Percentiles rank a stretch among this genome's conserved stretches.
These are phyloP conservation scores for Yarrowia hollandica DNA, from an alignment of 805 yeast species.

Conservation along the genomic window DNA sequence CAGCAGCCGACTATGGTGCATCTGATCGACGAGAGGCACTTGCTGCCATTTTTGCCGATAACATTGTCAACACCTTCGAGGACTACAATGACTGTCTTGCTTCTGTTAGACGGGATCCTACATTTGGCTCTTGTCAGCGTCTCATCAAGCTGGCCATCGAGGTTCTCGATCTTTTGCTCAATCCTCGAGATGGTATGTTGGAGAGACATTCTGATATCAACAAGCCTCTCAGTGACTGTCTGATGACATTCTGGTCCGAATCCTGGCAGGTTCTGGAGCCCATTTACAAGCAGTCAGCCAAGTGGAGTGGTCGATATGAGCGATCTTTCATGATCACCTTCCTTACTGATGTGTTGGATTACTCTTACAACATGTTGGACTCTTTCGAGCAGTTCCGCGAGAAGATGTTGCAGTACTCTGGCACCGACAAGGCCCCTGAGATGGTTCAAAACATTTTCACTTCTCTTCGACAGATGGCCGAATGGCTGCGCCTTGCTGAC, in stretches of 20 bases:
- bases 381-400: slow-evolving; percentile 55
- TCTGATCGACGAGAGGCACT: slow-evolving; percentile 78
- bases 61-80: slow-evolving; percentile 49
- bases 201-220: slow-evolving; percentile 40
- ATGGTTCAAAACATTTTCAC: slow-evolving; percentile 47
- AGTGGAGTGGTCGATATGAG: slow-evolving; percentile 71
- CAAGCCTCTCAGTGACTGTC: slow-evolving; percentile 37
- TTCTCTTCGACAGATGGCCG: slow-evolving; percentile 67
- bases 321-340: slow-evolving; percentile 67
- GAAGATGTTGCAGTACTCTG: not conserved
- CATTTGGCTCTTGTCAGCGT: slow-evolving; percentile 73
- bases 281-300: slow-evolving; percentile 64
- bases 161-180: slow-evolving; percentile 59
- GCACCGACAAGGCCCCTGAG: slow-evolving; percentile 36
- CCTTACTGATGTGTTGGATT: slow-evolving; percentile 81
- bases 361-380: slow-evolving; percentile 66
- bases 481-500: slow-evolving; percentile 84
- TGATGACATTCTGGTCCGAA: slow-evolving; percentile 60
- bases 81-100: slow-evolving; percentile 52
- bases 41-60: slow-evolving; percentile 51
- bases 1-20: slow-evolving; percentile 53
- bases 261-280: slow-evolving; percentile 73
- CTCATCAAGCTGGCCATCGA: slow-evolving; percentile 76
- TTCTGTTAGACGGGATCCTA: slow-evolving; percentile 49
- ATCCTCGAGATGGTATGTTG: slow-evolving; percentile 62